These are phyloP conservation scores for Williopsis jadinii DNA, from an alignment of 1,139 yeast genomes.

Conservation along the genomic window DNA sequence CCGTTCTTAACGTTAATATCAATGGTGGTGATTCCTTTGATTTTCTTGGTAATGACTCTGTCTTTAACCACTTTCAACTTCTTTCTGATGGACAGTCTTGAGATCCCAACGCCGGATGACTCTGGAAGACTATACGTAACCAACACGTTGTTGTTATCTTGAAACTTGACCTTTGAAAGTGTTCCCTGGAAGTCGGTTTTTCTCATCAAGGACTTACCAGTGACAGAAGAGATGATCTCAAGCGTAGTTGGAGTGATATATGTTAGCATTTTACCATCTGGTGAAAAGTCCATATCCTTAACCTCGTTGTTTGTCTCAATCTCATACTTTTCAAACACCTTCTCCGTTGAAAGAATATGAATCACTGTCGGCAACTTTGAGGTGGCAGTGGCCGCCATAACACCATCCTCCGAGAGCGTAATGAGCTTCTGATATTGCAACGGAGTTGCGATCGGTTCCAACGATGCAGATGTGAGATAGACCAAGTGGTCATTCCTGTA, in stretches of 20 bases:
- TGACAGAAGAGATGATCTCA: slow-evolving; percentile 27
- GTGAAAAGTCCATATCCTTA: slow-evolving; percentile 40
- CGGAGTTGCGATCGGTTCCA: slow-evolving; percentile 21
- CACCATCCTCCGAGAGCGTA: slow-evolving; percentile 46
- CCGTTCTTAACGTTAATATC: slow-evolving; percentile 41
- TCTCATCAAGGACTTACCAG: slow-evolving; percentile 26
- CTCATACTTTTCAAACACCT: slow-evolving; percentile 46
- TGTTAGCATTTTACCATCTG: slow-evolving; percentile 48
- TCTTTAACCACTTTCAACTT: slow-evolving; percentile 27
- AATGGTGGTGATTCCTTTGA: slow-evolving; percentile 63
- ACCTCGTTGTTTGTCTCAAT: slow-evolving; percentile 51
- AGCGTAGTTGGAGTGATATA: slow-evolving; percentile 39
- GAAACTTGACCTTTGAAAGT: slow-evolving; percentile 56
- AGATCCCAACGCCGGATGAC: slow-evolving; percentile 28
- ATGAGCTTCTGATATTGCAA: slow-evolving; percentile 49
- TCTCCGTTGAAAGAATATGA: slow-evolving; percentile 53
- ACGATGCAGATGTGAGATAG: slow-evolving; percentile 54
- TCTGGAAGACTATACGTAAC: slow-evolving; percentile 45
- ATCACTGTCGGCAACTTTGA: slow-evolving; percentile 53
- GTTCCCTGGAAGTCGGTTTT: slow-evolving; percentile 22
- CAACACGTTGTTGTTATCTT: slow-evolving; percentile 29
- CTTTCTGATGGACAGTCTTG: slow-evolving; percentile 16
- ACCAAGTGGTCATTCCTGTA: slow-evolving; percentile 37
- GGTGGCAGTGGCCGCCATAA: slow-evolving; percentile 60
- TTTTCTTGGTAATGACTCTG: slow-evolving; percentile 41